Evolutionary conservation across 1,284 basidiomycete genomes (phyloP), one percentile per base, ranked within the genome.

Genomic region (Heterobasidion irregulare): DNA sequence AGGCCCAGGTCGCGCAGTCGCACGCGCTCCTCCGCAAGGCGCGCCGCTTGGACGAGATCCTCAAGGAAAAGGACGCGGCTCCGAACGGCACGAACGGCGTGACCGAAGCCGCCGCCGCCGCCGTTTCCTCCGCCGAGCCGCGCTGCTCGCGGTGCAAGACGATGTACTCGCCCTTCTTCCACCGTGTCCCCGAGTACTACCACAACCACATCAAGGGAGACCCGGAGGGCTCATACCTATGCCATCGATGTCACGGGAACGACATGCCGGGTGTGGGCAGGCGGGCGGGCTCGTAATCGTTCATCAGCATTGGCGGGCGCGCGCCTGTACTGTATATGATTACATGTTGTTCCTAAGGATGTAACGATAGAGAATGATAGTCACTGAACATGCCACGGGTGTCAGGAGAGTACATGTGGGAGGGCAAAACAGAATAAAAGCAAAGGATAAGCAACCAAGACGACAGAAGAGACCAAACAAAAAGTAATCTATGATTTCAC

Each of bases 1-100:
- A 87, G 63, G 85, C 89, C 1, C 74, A 77, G 0, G 70, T 82
- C 6, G 75, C 78, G 7, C 81, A 88, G 62, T 82, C 88, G 2
- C 92, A 94, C 66, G 88, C 83, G 1, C 77, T 94, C 10, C 77
- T 95, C 44, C 86, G 92, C 56, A 94, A 95, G 70, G 92, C 92
- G 8, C 82, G 80, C 34, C 82, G 91, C 9, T 76, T 95, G 16
- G 92, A 95, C 67, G 72, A 74, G 32, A 75, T 89, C 50, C 72
- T 92, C 12, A 56, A 57, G 3, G 59, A 57, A 44, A 60, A 50
- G 56, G 63, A 67, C 34, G 44, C 38, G 16, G 10, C 43, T 5
- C n/a, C 18, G 19, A 56, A 56, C 49, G 52, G 53, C 35, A n/a
- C 15, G 59, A 58, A 51, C 59, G 54, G 47, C 18, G 16, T 19